A percentile compares a stretch with the other conserved stretches of the same genome.
Evolutionary conservation across 2,329 filamentous ascomycete species (phyloP).

Genomic region (Ambrosiella beaveri): DNA sequence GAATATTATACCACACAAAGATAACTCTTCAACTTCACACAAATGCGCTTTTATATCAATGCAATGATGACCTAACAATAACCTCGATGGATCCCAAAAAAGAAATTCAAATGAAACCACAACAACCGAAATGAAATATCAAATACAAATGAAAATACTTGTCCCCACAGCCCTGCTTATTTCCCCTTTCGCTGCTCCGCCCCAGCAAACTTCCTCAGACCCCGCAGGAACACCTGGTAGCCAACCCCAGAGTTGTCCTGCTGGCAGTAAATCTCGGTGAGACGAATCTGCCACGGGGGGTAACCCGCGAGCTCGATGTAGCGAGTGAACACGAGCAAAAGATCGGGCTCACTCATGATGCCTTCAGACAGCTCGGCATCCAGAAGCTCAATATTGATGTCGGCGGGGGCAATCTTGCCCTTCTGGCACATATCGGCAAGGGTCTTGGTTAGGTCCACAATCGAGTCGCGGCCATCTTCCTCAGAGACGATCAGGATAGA

Average conservation of each 20-base stretch:
- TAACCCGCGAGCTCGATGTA: slow-evolving; percentile 76
- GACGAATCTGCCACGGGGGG: slow-evolving; percentile 85
- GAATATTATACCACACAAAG: no score
- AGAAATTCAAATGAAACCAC: background rate
- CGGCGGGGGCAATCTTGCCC: slow-evolving; percentile 60
- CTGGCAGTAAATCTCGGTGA: slow-evolving; percentile 82
- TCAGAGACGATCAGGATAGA: slow-evolving; percentile 48
- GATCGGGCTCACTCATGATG: slow-evolving; percentile 76
- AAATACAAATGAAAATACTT: background rate
- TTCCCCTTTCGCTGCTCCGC: slow-evolving; percentile 78
- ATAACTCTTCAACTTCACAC: no score
- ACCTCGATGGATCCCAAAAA: no score
- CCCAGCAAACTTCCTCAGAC: slow-evolving; percentile 65
- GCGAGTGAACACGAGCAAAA: slow-evolving; percentile 74
- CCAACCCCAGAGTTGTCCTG: slow-evolving; percentile 68
- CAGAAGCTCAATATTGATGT: slow-evolving; percentile 73
- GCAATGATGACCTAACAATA: background rate
- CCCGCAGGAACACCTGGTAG: slow-evolving; percentile 83
- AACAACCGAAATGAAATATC: background rate
- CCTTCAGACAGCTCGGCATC: slow-evolving; percentile 69
- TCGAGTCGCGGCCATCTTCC: slow-evolving; percentile 78
- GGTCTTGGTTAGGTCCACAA: slow-evolving; percentile 90
- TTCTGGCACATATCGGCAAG: slow-evolving; percentile 88
- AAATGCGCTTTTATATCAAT: background rate
- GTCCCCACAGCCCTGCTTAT: slow-evolving; percentile 20